A percentile compares a stretch with the other conserved stretches of the same genome.
These are phyloP conservation scores for Ophiocordyceps sinensis DNA, from an alignment of 2,329 filamentous ascomycete species.

Conservation along the genomic window DNA sequence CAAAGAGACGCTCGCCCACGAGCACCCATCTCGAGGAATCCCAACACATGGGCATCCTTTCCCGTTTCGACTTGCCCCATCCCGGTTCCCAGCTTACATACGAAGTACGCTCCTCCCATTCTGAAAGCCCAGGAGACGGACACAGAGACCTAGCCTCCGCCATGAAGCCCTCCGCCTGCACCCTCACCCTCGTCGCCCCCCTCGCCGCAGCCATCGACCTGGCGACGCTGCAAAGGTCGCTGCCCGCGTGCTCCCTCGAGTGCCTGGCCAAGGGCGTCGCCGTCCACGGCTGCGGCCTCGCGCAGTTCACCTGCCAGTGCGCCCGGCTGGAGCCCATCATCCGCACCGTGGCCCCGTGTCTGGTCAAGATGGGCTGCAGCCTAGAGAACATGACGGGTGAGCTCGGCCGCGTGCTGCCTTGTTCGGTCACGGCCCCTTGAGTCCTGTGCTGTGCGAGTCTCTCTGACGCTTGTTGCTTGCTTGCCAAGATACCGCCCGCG, in stretches of 20 bases:
- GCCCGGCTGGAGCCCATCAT: constrained; percentile 19
- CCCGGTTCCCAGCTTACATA: too few species aligned
- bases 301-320: constrained; percentile 25
- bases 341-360: constrained; percentile 18
- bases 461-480: not conserved
- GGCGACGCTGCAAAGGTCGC: constrained; percentile 6
- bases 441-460: not conserved
- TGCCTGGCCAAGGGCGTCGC: constrained; percentile 20
- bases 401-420: too few species aligned
- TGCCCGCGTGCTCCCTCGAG: constrained; percentile 23
- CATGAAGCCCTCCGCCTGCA: not conserved
- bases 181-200: constrained; percentile 4
- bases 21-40: too few species aligned
- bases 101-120: too few species aligned
- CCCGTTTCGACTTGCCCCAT: too few species aligned
- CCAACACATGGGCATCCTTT: too few species aligned
- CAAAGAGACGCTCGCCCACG: too few species aligned
- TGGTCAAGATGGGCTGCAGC: constrained; percentile 18
- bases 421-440: too few species aligned
- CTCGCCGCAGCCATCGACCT: constrained; percentile 6
- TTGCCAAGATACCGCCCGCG: constrained; percentile 1
- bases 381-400: constrained; percentile 21
- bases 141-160: not conserved
- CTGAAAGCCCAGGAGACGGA: too few species aligned
- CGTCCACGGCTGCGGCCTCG: constrained; percentile 16